Base-by-base conservation (phyloP, 2,329 filamentous ascomycete genomes). In the Ascochyta rabiei region DNA sequence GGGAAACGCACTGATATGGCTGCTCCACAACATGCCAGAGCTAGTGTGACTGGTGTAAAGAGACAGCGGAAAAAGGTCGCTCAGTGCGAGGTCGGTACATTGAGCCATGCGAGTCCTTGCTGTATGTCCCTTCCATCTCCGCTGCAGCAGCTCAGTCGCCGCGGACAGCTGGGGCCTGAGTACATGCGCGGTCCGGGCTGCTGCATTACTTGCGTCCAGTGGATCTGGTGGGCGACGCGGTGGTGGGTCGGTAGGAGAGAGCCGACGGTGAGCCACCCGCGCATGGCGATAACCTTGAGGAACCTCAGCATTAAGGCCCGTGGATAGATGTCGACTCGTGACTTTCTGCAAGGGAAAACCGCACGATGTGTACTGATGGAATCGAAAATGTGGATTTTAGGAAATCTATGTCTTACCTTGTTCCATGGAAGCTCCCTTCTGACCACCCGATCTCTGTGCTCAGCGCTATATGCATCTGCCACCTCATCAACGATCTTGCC, bases 371-470 rank as follows among this genome's bases (percentile, higher is more conserved):
- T 28, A 18, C 6, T 4, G 7, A 10, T n/a, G 23, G 10, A 8
- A 8, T 9, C 12, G 23, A 16, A 21, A 12, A 21, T 7, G 16
- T 6, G 9, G 4, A 26, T 31, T 5, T 18, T 26, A 30, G 2
- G 15, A 19, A 42, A 49, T 31, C 13, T 4, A 15, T 35, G 8
- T 52, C 70, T 59, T 53, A 74, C 70, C 66, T 70, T 56, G 45
- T 66, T 67, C 69, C 70, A 71, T n/a, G 49, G 48, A 6, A 66
- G 56, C 4, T 62, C 24, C 3, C 57, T 53, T 4, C 64, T 53
- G 3, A 58, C 53, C 19, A 74, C 35, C 9, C 38, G 44, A 37
- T 71, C 68, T 6, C 57, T 54, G 6, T 59, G 42, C 3, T 59
- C 61, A 30, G 57, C 60, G 15, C 64, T 53, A 37, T 70, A 68